Base-by-base conservation (phyloP, 2,329 filamentous ascomycete species). In the Helotiales sp. region DNA sequence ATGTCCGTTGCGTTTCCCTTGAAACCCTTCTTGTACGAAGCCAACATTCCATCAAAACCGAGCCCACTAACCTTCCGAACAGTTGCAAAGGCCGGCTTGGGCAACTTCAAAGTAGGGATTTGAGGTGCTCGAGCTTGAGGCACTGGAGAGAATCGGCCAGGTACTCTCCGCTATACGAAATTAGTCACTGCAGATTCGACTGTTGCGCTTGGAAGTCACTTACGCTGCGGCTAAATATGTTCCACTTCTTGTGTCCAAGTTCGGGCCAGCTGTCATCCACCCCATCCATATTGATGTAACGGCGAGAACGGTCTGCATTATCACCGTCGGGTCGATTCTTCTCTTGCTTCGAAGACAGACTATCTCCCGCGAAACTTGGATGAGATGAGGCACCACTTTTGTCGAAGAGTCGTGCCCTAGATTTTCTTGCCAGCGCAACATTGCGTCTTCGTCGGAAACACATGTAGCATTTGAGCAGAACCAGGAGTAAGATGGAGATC, bases 41-140 rank as follows among this genome's bases (percentile, higher is more conserved):
- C 32, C 32, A 24, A 8, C 34, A 63, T 37, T n/a, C 61, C 57
- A 20, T 69, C 66, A 15, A 58, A 61, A 17, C 58, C 67, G 50
- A 72, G 49, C 15, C 66, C 70, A 68, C 63, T 69, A 11, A 59
- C 30, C 24, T 66, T 69, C 6, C 69, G 68, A 24, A 74, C 61
- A 11, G 64, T 71, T 28, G 67, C 55, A 30, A 74, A 66, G 2
- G 65, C 69, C n/a, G 70, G 55, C 49, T 71, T 69, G 10, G 72
- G 72, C n/a, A 73, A 34, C 50, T 49, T 67, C 22, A 74, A 47
- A 13, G 71, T 65, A 28, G 71, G 69, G 28, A 70, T 68, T 2
- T 66, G 68, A 32, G 69, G 67, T 37, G 67, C 43, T 28, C 54
- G 54, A 34, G n/a, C 47, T 20, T 61, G 54, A 37, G 68, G 65